Evolutionary conservation across 371 early-diverging fungal genomes (phyloP).

Genomic region (Mucor circinelloides): DNA sequence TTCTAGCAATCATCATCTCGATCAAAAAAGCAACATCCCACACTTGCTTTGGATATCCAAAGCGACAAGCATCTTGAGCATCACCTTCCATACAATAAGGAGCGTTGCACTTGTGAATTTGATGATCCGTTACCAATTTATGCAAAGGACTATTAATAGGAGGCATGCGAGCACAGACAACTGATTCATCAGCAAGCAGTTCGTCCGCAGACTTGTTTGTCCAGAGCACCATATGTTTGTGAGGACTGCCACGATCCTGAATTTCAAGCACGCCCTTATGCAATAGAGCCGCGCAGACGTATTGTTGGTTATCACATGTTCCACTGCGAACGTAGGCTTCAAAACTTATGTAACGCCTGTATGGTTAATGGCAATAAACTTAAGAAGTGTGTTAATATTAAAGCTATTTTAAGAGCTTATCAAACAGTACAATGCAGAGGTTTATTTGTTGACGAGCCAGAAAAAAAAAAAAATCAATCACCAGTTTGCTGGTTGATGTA

Average conservation of each 20-base stretch:
- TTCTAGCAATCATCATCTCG: no score
- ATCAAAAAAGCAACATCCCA: neutral
- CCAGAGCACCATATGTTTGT: slow-evolving; percentile 7
- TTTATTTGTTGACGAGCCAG: no score
- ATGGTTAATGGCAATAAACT: no score
- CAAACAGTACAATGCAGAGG: no score
- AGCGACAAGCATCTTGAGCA: neutral
- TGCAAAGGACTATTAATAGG: neutral
- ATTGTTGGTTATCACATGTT: no score
- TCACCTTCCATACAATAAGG: neutral
- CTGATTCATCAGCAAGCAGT: neutral
- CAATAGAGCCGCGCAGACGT: no score
- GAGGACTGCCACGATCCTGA: slow-evolving; percentile 2
- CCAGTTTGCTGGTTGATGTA: neutral
- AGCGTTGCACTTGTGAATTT: neutral
- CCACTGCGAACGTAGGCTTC: no score
- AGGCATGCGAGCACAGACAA: neutral
- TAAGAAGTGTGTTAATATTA: no score
- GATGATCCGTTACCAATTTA: neutral
- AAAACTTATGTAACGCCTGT: no score
- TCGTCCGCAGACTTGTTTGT: neutral
- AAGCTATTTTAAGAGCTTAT: no score
- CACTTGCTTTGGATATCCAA: neutral
- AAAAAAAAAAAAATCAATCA: no score
- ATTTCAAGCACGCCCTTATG: no score